phyloP scores from a whole-genome alignment of 805 yeast species.

The Nakazawaea wyomingensis region DNA sequence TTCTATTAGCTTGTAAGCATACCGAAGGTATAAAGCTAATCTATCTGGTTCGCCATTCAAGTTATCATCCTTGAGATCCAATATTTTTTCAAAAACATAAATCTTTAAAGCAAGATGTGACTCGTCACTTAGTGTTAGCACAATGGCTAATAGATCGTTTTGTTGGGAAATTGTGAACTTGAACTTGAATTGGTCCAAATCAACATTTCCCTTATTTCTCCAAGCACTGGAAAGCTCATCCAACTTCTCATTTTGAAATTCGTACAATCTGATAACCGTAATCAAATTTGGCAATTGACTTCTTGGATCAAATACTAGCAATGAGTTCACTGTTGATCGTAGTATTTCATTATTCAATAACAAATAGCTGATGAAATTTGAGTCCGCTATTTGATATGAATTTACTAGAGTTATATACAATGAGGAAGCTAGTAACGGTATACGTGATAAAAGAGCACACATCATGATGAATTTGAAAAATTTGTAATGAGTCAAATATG shows the following conservation, averaged over 20 bases:
- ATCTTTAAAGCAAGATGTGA: conserved; percentile 1
- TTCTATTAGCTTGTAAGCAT: conserved; percentile 24
- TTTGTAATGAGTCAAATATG: conserved; percentile 6
- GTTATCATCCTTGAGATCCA: background rate
- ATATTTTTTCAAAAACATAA: conserved; percentile 5
- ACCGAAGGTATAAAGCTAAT: conserved; percentile 22
- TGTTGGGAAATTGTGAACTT: conserved; percentile 3
- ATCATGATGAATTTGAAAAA: conserved; percentile 8
- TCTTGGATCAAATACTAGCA: conserved; percentile 11
- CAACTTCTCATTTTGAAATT: conserved; percentile 8
- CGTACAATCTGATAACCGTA: conserved; percentile 3
- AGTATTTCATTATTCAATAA: conserved; percentile 10
- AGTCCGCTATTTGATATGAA: background rate
- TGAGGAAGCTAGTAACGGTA: conserved; percentile 8
- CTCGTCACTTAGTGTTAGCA: conserved; percentile 6
- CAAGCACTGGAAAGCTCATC: background rate
- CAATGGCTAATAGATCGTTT: conserved; percentile 1
- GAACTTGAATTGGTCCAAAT: conserved; percentile 4
- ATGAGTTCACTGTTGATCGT: conserved; percentile 5
- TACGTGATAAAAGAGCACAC: background rate
- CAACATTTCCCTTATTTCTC: background rate
- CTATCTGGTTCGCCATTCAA: conserved; percentile 5
- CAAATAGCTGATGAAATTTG: conserved; percentile 6
- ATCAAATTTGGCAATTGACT: conserved; percentile 5
- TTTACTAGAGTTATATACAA: conserved; percentile 4